Percentiles rank a stretch among this genome's conserved stretches.
Conservation (phyloP, 768 basidiomycete genomes). For the Bullera alba region DNA sequence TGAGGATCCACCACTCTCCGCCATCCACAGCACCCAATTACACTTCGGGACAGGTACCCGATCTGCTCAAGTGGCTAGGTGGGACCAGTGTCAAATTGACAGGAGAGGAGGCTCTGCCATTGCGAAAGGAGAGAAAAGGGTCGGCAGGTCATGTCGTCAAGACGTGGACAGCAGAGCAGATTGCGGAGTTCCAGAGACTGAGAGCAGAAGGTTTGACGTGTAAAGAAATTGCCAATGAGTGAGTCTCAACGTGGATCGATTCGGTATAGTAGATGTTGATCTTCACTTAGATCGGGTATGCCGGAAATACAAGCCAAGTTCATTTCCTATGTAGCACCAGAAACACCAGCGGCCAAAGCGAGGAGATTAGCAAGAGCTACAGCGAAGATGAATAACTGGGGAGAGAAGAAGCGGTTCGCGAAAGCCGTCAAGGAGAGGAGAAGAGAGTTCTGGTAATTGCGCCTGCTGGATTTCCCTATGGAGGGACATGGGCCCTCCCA, state of each 20-base stretch:
- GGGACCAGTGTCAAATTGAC: slow-evolving; percentile 22
- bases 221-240: slow-evolving; percentile 33
- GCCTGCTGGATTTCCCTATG: too few species aligned
- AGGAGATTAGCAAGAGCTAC: slow-evolving; percentile 11
- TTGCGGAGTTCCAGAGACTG: slow-evolving; percentile 26
- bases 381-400: slow-evolving; percentile 28
- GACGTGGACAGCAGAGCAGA: slow-evolving; percentile 23
- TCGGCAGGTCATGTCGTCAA: not conserved
- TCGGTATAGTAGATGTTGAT: not conserved
- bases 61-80: slow-evolving; percentile 33
- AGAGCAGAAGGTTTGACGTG: slow-evolving; percentile 26
- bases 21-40: slow-evolving; percentile 39
- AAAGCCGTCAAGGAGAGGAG: slow-evolving; percentile 32
- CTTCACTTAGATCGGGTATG: slow-evolving; percentile 15
- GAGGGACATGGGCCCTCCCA: too few species aligned
- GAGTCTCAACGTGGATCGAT: slow-evolving; percentile 3
- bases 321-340: slow-evolving; percentile 32
- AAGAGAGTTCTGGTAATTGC: slow-evolving; percentile 42
- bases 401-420: slow-evolving; percentile 36
- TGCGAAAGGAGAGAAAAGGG: slow-evolving; percentile 13
- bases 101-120: slow-evolving; percentile 31
- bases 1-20: slow-evolving; percentile 41
- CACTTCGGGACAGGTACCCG: slow-evolving; percentile 32
- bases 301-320: slow-evolving; percentile 15
- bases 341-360: slow-evolving; percentile 16